Percentiles rank a stretch among this genome's conserved stretches.
These are phyloP conservation scores for Lachancea fermentati DNA, from an alignment of 805 yeast species.

Conservation along the genomic window DNA sequence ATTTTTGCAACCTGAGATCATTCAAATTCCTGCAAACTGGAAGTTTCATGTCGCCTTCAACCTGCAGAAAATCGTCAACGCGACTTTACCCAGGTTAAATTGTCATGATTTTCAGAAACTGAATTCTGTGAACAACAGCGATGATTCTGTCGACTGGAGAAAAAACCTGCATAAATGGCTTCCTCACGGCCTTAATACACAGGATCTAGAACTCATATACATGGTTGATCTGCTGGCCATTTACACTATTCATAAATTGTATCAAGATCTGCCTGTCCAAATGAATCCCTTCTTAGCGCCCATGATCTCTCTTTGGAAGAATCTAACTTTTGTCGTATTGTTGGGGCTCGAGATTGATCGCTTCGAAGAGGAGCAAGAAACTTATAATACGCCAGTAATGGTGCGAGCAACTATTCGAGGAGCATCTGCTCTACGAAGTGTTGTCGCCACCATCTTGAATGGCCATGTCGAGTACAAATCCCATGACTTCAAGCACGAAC, in stretches of 20 bases:
- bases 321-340: slow-evolving; percentile 52
- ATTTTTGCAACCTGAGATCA: slow-evolving; percentile 29
- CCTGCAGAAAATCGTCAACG: slow-evolving; percentile 27
- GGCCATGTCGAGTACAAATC: slow-evolving; percentile 36
- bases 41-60: slow-evolving; percentile 22
- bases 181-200: slow-evolving; percentile 33
- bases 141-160: slow-evolving; percentile 22
- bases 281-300: slow-evolving; percentile 58
- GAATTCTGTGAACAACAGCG: slow-evolving; percentile 18
- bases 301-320: slow-evolving; percentile 60
- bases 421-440: slow-evolving; percentile 55
- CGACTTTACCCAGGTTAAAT: slow-evolving; percentile 21
- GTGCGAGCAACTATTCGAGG: slow-evolving; percentile 53
- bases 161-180: slow-evolving; percentile 35
- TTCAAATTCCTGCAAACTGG: slow-evolving; percentile 15
- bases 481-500: slow-evolving; percentile 56
- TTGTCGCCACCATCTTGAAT: slow-evolving; percentile 56
- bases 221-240: slow-evolving; percentile 40
- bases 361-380: slow-evolving; percentile 38
- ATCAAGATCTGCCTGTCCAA: slow-evolving; percentile 30
- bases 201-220: slow-evolving; percentile 41
- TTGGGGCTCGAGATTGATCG: slow-evolving; percentile 59
- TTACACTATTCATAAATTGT: slow-evolving; percentile 41
- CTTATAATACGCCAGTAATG: slow-evolving; percentile 39
- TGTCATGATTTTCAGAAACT: slow-evolving; percentile 24